These are phyloP conservation scores for Trypanosoma vivax DNA, from an alignment of 208 protist genomes.

Conservation along the genomic window DNA sequence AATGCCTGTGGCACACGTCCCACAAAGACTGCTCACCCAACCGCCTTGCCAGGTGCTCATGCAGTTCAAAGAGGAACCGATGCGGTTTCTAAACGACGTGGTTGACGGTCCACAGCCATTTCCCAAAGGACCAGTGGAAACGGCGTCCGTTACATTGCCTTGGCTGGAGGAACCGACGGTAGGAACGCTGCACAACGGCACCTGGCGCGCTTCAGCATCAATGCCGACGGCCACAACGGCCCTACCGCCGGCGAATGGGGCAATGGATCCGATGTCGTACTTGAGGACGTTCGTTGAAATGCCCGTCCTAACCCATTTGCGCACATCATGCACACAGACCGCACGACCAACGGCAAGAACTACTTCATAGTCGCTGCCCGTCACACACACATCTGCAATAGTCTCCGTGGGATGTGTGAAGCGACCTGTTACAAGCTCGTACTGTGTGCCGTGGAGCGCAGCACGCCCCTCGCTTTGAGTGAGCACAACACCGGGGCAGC, in stretches of 20 bases:
- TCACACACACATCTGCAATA: constrained; percentile 48
- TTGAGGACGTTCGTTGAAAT: constrained; percentile 70
- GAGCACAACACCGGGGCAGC: constrained; percentile 48
- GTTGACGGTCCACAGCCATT: constrained; percentile 7
- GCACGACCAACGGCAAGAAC: constrained; percentile 55
- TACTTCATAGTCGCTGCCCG: constrained; percentile 54
- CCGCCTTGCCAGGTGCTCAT: constrained; percentile 61
- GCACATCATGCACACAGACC: constrained; percentile 65
- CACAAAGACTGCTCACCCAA: constrained; percentile 37
- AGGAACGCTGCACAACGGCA: neutral
- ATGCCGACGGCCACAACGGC: constrained; percentile 57
- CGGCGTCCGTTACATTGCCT: too few relatives aligned
- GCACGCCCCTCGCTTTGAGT: constrained; percentile 8
- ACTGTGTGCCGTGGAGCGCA: neutral
- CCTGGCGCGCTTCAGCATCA: constrained; percentile 20
- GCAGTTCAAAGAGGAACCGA: constrained; percentile 60
- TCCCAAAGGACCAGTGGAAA: too few relatives aligned
- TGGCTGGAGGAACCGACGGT: neutral
- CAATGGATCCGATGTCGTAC: constrained; percentile 55
- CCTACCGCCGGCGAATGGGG: constrained; percentile 34
- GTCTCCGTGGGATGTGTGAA: constrained; percentile 42
- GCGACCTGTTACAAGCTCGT: constrained; percentile 32
- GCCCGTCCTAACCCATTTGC: constrained; percentile 63
- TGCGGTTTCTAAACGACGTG: constrained; percentile 68
- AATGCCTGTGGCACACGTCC: constrained; percentile 47